A percentile compares a stretch with the other conserved stretches of the same genome.
Evolutionary conservation across 2,329 filamentous ascomycete genomes (phyloP).

Genomic region (Hortaea werneckii): DNA sequence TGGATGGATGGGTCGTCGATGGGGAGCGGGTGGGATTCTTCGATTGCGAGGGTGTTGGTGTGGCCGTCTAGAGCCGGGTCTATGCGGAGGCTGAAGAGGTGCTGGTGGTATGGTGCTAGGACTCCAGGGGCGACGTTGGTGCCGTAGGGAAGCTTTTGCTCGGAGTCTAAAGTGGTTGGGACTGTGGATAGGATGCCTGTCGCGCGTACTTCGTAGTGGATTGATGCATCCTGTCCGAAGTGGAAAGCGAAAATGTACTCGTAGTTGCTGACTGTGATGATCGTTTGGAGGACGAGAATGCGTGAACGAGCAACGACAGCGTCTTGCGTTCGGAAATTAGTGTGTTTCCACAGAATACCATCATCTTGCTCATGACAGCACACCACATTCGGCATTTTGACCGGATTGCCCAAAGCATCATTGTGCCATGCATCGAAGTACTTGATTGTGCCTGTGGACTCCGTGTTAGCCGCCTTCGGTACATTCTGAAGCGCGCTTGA

Average conservation of each 20-base stretch:
- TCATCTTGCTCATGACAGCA: conserved; percentile 62
- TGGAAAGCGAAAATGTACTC: conserved; percentile 59
- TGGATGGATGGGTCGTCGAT: conserved; percentile 39
- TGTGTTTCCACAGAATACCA: conserved; percentile 62
- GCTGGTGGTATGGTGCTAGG: conserved; percentile 60
- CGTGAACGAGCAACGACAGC: conserved; percentile 54
- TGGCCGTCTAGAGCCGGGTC: conserved; percentile 54
- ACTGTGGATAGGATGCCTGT: conserved; percentile 58
- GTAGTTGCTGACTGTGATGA: conserved; percentile 60
- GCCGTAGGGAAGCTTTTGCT: conserved; percentile 40
- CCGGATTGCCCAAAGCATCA: conserved; percentile 44
- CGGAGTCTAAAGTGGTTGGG: conserved; percentile 37
- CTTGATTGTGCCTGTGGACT: conserved; percentile 12
- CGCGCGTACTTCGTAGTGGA: conserved; percentile 52
- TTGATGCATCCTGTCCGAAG: conserved; percentile 53
- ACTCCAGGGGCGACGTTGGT: conserved; percentile 56
- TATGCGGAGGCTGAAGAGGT: conserved; percentile 56
- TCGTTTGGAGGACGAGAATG: conserved; percentile 58
- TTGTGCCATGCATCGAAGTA: conserved; percentile 50
- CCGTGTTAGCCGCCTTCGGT: neutral
- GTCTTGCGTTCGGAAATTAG: conserved; percentile 56
- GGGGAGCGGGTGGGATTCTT: conserved; percentile 43
- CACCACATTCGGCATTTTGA: conserved; percentile 49
- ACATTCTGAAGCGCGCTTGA: neutral
- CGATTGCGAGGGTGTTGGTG: conserved; percentile 42